Conservation (phyloP, 768 basidiomycete species). For the Phaffia australis region DNA sequence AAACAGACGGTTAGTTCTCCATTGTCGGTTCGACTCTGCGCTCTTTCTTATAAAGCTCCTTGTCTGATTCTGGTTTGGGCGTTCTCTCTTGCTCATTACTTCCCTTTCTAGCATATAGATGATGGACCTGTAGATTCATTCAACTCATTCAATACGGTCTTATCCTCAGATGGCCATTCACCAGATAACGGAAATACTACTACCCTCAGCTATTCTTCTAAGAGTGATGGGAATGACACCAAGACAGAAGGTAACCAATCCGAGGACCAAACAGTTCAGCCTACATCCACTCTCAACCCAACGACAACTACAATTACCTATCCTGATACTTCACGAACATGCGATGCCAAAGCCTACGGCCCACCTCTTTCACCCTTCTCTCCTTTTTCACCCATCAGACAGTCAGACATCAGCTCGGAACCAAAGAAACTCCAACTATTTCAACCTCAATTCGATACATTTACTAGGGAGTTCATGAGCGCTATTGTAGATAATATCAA, state of each 20-base stretch:
- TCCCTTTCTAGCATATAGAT: too few relatives aligned
- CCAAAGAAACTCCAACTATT: constrained; percentile 47
- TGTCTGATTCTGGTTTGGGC: too few relatives aligned
- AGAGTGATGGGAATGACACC: too few relatives aligned
- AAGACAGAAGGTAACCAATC: too few relatives aligned
- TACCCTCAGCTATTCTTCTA: too few relatives aligned
- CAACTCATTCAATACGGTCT: too few relatives aligned
- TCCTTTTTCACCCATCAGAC: not conserved
- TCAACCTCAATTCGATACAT: constrained; percentile 91
- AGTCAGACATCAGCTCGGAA: not conserved
- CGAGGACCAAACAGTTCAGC: not conserved
- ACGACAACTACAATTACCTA: not conserved
- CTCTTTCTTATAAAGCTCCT: not conserved
- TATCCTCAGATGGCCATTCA: too few relatives aligned
- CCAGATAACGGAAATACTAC: too few relatives aligned
- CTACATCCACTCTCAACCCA: not conserved
- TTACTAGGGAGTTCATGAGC: constrained; percentile 84
- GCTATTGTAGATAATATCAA: constrained; percentile 91
- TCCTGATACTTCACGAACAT: not conserved
- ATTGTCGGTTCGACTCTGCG: not conserved
- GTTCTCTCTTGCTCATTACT: too few relatives aligned
- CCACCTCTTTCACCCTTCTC: not conserved
- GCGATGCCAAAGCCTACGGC: not conserved
- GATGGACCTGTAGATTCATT: too few relatives aligned
- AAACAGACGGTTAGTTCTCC: not conserved